Percentiles rank a stretch among this genome's conserved stretches.
Evolutionary conservation across 1,284 basidiomycete genomes (phyloP).

Genomic region (Golubevia pallescens): DNA sequence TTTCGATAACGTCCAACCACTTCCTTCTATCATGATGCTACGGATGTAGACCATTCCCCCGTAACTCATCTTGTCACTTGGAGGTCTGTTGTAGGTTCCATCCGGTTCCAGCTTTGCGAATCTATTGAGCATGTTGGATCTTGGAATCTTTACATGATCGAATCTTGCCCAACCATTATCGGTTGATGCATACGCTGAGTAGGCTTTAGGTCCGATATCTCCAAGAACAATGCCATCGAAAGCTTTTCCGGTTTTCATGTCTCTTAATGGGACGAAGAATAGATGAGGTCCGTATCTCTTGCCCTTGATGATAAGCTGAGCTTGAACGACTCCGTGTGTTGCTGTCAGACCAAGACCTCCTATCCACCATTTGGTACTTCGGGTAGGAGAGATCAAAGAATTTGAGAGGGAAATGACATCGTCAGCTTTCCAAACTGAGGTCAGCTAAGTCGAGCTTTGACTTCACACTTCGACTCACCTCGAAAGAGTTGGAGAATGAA

Average conservation of each 20-base stretch:
- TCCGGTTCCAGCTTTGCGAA: slow-evolving; percentile 76
- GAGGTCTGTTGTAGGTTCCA: slow-evolving; percentile 74
- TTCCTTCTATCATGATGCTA: slow-evolving; percentile 70
- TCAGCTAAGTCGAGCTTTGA: neutral
- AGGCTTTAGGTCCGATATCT: slow-evolving; percentile 57
- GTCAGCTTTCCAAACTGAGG: neutral
- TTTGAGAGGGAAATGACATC: slow-evolving; percentile 24
- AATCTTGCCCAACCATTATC: slow-evolving; percentile 68
- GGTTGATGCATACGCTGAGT: slow-evolving; percentile 43
- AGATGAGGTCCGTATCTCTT: slow-evolving; percentile 77
- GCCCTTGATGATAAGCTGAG: slow-evolving; percentile 75
- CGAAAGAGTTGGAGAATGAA: slow-evolving; percentile 78
- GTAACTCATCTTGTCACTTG: slow-evolving; percentile 77
- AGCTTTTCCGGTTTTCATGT: slow-evolving; percentile 33
- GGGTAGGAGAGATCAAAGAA: slow-evolving; percentile 28
- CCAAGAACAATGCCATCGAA: slow-evolving; percentile 44
- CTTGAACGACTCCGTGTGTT: slow-evolving; percentile 80
- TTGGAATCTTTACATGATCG: slow-evolving; percentile 75
- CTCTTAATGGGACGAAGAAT: slow-evolving; percentile 70
- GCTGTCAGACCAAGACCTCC: slow-evolving; percentile 75
- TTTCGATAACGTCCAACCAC: slow-evolving; percentile 72
- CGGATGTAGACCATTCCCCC: slow-evolving; percentile 68
- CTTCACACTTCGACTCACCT: too few relatives aligned
- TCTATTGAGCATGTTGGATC: slow-evolving; percentile 76
- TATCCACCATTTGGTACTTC: slow-evolving; percentile 52